Conservation (phyloP, 768 basidiomycete genomes). For the Suillus lakei region DNA sequence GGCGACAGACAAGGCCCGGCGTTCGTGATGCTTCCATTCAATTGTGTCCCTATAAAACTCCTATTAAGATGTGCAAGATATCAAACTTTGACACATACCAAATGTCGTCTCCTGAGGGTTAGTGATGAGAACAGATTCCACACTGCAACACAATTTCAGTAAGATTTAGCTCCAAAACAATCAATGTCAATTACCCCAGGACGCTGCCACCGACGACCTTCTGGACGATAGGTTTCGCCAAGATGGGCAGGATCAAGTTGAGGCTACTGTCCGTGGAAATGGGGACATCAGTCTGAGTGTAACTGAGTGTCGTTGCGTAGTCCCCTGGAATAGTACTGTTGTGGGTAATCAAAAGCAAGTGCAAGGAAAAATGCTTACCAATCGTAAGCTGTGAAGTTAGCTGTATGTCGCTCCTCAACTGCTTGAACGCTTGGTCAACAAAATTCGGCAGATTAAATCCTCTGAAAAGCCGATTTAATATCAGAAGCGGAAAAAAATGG, state of each 20-base stretch:
- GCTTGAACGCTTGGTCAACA: constrained; percentile 68
- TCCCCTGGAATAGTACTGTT: constrained; percentile 46
- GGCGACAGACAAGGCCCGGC: constrained; percentile 75
- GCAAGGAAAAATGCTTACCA: constrained; percentile 37
- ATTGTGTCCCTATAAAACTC: constrained; percentile 44
- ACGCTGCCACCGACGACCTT: constrained; percentile 63
- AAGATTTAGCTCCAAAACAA: constrained; percentile 4
- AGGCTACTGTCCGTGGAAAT: constrained; percentile 65
- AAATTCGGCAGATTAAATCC: constrained; percentile 67
- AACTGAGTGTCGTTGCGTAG: constrained; percentile 65
- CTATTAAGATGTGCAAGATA: constrained; percentile 10
- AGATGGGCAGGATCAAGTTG: constrained; percentile 65
- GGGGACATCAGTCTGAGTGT: constrained; percentile 58
- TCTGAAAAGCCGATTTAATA: constrained; percentile 34
- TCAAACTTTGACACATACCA: constrained; percentile 37
- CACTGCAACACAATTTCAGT: constrained; percentile 35
- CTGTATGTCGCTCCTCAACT: constrained; percentile 63
- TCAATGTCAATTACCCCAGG: constrained; percentile 45
- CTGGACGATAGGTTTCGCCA: constrained; percentile 78
- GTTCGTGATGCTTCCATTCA: constrained; percentile 68
- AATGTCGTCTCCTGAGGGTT: constrained; percentile 63
- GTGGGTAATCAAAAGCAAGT: constrained; percentile 10
- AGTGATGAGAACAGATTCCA: constrained; percentile 65
- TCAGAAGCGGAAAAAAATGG: neutral
- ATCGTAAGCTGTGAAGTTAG: constrained; percentile 60